Evolutionary conservation across 768 basidiomycete species (phyloP), one percentile per base, ranked within the genome.

Genomic region (Lyophyllum atratum): DNA sequence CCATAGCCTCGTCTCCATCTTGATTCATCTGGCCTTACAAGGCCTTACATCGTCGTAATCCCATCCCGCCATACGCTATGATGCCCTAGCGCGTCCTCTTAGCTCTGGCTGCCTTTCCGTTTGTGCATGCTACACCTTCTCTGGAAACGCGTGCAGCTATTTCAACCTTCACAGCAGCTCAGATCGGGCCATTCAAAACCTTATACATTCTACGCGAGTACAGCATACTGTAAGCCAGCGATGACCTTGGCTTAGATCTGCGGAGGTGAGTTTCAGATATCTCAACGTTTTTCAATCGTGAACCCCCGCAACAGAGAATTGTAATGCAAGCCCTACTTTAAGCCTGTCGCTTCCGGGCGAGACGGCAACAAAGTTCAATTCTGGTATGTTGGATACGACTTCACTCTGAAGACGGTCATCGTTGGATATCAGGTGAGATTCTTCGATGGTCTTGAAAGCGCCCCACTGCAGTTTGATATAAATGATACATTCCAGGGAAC

Each of bases 351-450:
- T 4, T 9, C 80, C 17, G 82, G 83, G 0, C 80, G 81, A 10
- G 74, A 82, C 55, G 81, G 79, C 4, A 55, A 51, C 12, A 54
- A 55, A 12, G 63, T 71, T 14, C 78, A 80, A 62, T 80, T 66
- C 54, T 83, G 82, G 77, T 76, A 72, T 69, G 77, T 80, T 11
- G 76, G 78, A 4, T 72, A 70, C 50, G 74, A 77, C 49, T 63
- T 70, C 2, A 64, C 65, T 17, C 67, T 78, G 19, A 58, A 55
- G 54, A 42, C 42, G 6, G 56, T 57, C 25, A 45, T 55, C 17
- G 49, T 53, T 21, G 37, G 47, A 8, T 53, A 55, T 24, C 45
- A 59, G 58, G 52, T 54, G 50, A 34, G 4, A 2, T 46, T 15
- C 40, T 9, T 21, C 21, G 17, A 33, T 33, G 6, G 31, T 14